Conservation (phyloP, 2,329 filamentous ascomycete species). For the Fusarium goolgardi region DNA sequence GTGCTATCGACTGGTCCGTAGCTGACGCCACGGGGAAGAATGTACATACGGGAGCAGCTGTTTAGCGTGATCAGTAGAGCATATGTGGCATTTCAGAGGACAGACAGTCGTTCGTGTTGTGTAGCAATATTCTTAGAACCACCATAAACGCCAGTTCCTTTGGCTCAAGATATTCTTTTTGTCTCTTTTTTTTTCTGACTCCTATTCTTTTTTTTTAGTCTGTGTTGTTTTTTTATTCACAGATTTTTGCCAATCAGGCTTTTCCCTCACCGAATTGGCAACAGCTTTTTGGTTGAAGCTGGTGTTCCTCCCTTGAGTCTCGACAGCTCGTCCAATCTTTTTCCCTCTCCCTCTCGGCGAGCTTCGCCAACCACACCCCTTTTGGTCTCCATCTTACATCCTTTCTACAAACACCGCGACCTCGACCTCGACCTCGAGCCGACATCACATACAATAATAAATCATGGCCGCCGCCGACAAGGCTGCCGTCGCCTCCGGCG, state of each 20-base stretch:
- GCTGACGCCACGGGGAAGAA: slow-evolving; percentile 34
- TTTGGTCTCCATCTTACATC: slow-evolving; percentile 33
- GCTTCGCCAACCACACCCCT: slow-evolving; percentile 35
- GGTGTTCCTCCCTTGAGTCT: slow-evolving; percentile 50
- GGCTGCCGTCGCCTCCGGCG: slow-evolving; percentile 69
- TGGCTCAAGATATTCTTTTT: slow-evolving; percentile 41
- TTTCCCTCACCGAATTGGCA: slow-evolving; percentile 40
- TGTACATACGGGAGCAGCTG: slow-evolving; percentile 36
- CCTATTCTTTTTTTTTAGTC: slow-evolving; percentile 34
- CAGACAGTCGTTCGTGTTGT: slow-evolving; percentile 34
- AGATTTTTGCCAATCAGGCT: slow-evolving; percentile 40
- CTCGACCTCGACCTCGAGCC: slow-evolving; percentile 11
- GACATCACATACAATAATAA: slow-evolving; percentile 35
- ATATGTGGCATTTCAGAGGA: slow-evolving; percentile 52
- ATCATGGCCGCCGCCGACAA: slow-evolving; percentile 67
- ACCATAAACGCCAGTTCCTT: slow-evolving; percentile 41
- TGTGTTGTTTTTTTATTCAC: slow-evolving; percentile 27
- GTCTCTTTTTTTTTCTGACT: slow-evolving; percentile 31
- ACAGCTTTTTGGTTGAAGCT: slow-evolving; percentile 41
- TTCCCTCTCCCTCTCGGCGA: slow-evolving; percentile 33
- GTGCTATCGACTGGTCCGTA: slow-evolving; percentile 41
- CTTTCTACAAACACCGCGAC: slow-evolving; percentile 20
- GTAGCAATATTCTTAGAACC: slow-evolving; percentile 43
- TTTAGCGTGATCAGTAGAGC: slow-evolving; percentile 41
- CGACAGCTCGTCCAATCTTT: slow-evolving; percentile 53